These are phyloP conservation scores for Cladosporium sp. DNA, from an alignment of 2,329 filamentous ascomycete species.

Conservation along the genomic window DNA sequence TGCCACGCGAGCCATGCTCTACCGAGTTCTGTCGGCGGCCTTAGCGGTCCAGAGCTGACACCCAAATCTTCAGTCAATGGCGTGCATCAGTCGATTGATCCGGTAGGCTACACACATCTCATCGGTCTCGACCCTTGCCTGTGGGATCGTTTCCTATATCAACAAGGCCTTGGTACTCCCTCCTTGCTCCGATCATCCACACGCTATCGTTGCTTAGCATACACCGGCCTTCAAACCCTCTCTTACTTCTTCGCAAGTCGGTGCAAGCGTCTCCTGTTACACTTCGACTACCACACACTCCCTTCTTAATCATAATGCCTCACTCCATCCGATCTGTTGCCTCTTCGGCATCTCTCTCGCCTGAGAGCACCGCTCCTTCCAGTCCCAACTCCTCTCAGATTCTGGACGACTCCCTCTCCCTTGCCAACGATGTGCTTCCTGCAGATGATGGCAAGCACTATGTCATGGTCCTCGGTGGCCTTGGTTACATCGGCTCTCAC, in stretches of 20 bases:
- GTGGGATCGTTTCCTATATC: neutral
- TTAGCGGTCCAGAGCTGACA: conserved; percentile 6
- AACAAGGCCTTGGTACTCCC: neutral
- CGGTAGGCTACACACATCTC: neutral
- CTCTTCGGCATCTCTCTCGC: conserved; percentile 9
- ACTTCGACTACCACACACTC: too few species aligned
- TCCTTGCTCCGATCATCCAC: conserved; percentile 5
- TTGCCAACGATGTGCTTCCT: conserved; percentile 7
- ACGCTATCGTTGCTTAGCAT: conserved; percentile 8
- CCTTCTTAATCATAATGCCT: conserved; percentile 7
- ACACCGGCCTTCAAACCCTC: neutral
- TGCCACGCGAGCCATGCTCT: conserved; percentile 7
- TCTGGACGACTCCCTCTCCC: neutral
- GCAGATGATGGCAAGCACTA: conserved; percentile 24
- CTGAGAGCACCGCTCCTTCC: conserved; percentile 11
- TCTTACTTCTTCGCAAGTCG: neutral
- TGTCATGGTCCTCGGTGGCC: conserved; percentile 48
- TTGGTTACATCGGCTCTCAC: conserved; percentile 53
- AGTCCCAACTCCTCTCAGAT: neutral
- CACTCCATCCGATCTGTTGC: conserved; percentile 10
- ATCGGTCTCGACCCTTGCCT: conserved; percentile 2
- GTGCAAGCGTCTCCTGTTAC: neutral
- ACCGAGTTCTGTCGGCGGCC: neutral
- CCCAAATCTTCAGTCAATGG: conserved; percentile 8
- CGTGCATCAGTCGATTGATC: conserved; percentile 6